Evolutionary conservation across 306 rosid species (phyloP), one percentile per base, ranked within the genome.

Genomic region (Lablab purpureus): DNA sequence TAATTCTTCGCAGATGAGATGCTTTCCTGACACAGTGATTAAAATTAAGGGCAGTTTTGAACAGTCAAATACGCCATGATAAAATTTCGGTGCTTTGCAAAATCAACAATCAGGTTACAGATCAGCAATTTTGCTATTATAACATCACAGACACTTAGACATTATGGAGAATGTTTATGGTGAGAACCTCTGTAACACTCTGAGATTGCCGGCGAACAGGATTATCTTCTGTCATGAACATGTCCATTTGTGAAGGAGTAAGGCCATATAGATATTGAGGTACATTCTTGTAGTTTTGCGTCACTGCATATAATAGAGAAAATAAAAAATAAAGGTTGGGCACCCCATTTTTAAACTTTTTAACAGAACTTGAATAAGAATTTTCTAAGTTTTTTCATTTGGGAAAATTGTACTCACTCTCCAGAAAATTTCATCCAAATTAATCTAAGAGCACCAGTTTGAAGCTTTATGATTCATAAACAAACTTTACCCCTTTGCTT

Each of bases 191-290:
- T 58, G 93, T 85, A 66, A 91, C 93, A 30, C 67, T 83, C 79
- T 86, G 90, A 30, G 94, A 58, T 87, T 87, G 92, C 77, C 83
- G 71, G 67, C 87, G 81, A 34, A 85, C 34, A 2, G 94, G 94
- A 77, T 86, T 95, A 81, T 91, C 96, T 83, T 88, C 92, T 9
- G 94, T 91, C 97, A 90, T 79, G 90, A 95, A 95, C 97, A 93
- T 93, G 88, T 93, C 94, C 88, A 95, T 82, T 86, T 95, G 99
- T 40, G 98, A 84, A 51, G 99, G 91, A 40, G 85, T 32, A 52
- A 95, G 99, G 72, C 99, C 99, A 77, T 91, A 93, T 69, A 95
- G 90, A 85, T 56, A 72, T 45, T 89, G 68, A 10, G 99, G 96
- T 14, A 43, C 84, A 77, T 91, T 95, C 91, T 90, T 91, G 86